Percentiles rank a stretch among this genome's conserved stretches.
These are phyloP conservation scores for Gossypium lobatum DNA, from an alignment of 441 rosid genomes.

Conservation along the genomic window DNA sequence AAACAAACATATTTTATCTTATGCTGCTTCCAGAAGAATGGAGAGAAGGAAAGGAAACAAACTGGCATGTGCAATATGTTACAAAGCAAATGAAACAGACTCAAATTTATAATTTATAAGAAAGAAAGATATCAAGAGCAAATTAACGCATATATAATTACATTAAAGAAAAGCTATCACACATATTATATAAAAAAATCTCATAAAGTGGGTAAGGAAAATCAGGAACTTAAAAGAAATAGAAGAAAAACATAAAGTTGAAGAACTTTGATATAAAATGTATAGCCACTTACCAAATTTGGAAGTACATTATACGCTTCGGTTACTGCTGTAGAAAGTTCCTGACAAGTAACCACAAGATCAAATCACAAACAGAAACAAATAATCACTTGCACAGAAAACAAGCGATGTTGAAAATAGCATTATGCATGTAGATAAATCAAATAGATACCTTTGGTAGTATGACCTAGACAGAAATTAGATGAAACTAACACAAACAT, in stretches of 20 bases:
- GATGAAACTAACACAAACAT: neutral
- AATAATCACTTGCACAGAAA: neutral
- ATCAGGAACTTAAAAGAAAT: neutral
- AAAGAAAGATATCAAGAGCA: neutral
- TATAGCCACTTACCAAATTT: constrained; percentile 48
- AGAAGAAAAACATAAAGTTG: neutral
- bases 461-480: neutral
- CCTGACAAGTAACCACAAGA: constrained; percentile 31
- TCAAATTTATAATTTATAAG: neutral
- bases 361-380: constrained; percentile 13
- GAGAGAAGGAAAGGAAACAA: constrained; percentile 4
- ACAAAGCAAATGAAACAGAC: neutral
- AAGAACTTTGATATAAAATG: neutral
- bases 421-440: constrained; percentile 7
- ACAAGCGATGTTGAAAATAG: neutral
- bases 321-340: constrained; percentile 60
- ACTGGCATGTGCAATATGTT: neutral
- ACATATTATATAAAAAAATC: neutral
- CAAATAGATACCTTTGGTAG: neutral
- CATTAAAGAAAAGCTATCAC: neutral
- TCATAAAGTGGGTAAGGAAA: neutral
- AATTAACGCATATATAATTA: neutral
- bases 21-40: neutral
- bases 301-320: constrained; percentile 84
- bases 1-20: neutral